Evolutionary conservation across 2,329 filamentous ascomycete genomes (phyloP).

Genomic region (Tolypocladium guangdongense): DNA sequence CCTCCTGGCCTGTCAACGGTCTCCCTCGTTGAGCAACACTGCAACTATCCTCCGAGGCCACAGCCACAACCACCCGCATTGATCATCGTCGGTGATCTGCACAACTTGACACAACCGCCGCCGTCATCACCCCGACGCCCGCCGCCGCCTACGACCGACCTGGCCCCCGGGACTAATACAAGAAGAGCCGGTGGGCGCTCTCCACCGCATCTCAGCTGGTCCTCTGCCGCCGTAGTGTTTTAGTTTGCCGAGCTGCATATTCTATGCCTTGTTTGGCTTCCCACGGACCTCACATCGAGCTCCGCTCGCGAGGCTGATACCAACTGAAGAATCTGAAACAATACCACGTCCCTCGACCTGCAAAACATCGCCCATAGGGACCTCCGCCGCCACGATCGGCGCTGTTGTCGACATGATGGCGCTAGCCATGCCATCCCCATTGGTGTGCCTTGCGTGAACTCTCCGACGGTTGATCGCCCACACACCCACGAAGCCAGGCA

Average conservation of each 20-base stretch:
- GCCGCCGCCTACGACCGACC: background rate
- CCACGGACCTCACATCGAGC: slow-evolving; percentile 4
- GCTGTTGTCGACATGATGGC: background rate
- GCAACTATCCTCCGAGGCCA: background rate
- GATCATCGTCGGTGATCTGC: background rate
- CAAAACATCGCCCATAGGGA: slow-evolving; percentile 2
- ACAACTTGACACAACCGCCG: background rate
- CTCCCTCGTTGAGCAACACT: background rate
- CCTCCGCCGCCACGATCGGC: background rate
- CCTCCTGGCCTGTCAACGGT: background rate
- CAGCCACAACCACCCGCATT: background rate
- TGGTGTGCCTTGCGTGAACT: slow-evolving; percentile 13
- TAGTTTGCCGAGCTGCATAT: background rate
- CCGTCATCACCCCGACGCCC: too few species aligned
- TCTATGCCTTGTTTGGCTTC: background rate
- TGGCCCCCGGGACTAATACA: background rate
- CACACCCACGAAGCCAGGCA: background rate
- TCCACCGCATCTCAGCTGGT: too few species aligned
- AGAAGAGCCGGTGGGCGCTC: background rate
- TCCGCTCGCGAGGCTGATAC: slow-evolving; percentile 8
- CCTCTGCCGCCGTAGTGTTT: background rate
- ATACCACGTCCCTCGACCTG: slow-evolving; percentile 1
- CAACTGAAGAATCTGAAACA: slow-evolving; percentile 9
- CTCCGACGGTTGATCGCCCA: background rate
- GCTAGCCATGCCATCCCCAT: slow-evolving; percentile 3